phyloP scores from a whole-genome alignment of 2,329 filamentous ascomycete genomes.

The Colletotrichum tropicicola region DNA sequence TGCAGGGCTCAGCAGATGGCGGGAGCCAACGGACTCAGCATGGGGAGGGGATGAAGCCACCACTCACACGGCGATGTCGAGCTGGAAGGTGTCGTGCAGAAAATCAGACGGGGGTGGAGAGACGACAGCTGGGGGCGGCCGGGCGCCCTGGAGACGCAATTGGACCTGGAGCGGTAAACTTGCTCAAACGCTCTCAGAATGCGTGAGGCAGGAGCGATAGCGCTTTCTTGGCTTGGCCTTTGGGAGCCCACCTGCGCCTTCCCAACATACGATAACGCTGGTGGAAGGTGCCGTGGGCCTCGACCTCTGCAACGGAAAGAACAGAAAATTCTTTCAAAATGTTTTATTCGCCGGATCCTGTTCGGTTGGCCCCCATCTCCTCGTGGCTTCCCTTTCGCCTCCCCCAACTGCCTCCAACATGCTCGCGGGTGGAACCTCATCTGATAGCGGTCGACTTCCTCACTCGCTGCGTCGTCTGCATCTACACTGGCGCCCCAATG shows the following conservation, averaged over 20 bases:
- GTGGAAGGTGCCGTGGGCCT: neutral
- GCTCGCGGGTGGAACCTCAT: neutral
- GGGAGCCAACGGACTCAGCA: neutral
- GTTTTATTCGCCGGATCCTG: neutral
- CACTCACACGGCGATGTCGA: neutral
- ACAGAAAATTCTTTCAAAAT: neutral
- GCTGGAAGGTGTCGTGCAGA: slow-evolving; percentile 3
- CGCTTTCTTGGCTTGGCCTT: slow-evolving; percentile 14
- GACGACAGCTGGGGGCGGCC: neutral
- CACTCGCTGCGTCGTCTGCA: neutral
- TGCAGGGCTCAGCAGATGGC: neutral
- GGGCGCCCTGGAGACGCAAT: neutral
- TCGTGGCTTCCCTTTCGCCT: neutral
- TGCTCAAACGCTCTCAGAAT: slow-evolving; percentile 35
- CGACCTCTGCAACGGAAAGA: neutral
- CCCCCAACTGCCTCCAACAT: neutral
- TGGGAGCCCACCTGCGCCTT: no score
- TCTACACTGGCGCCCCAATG: neutral
- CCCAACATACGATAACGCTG: slow-evolving; percentile 17
- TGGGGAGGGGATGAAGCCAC: neutral
- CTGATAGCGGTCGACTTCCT: neutral
- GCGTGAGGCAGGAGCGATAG: slow-evolving; percentile 19
- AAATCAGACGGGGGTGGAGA: neutral
- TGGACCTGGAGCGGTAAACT: slow-evolving; percentile 29
- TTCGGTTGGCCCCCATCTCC: neutral